Base-by-base conservation (phyloP, 2,329 filamentous ascomycete species). In the Chalara sp. region DNA sequence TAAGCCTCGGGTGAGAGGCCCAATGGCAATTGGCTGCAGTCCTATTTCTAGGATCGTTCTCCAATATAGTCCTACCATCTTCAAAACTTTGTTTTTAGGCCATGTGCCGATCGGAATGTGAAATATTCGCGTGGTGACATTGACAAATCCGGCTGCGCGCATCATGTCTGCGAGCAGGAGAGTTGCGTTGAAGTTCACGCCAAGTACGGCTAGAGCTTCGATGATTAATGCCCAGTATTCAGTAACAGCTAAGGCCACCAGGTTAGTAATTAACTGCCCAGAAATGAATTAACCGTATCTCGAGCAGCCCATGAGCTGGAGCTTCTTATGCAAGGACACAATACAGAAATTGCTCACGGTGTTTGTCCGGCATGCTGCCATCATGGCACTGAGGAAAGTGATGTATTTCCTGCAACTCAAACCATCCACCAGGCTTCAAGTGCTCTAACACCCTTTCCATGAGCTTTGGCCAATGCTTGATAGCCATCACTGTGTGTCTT, bases 331-430 rank as follows among this genome's bases (percentile, higher is more conserved):
- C 21, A 21, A 21, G 21, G 21, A 21, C 21, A 21, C 3, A 21
- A 21, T 21, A 21, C 3, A 21, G 21, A 21, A 21, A 21, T 21
- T 21, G 21, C 21, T 21, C 21, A 21, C 21, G 67, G 51, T 76
- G 70, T 12, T 70, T 61, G 1, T 63, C 52, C 0, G 68, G 55
- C 48, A 78, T 62, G 37, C 61, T 66, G 40, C 64, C 65, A 43
- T 70, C 69, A 41, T 73, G 69, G 49, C 69, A 74, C 49, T 69
- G 66, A 3, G 76, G 75, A 47, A 66, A 67, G 59, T 77, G 75
- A 48, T 78, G 70, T 28, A 79, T 73, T 60, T 80, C 76, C 58
- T 79, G 76, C 32, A 78, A 63, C 57, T 80, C 77, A 43, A 78
- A 69, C 76, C 76, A 80, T 12, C 73, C 76, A 10, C 76, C 76